Percentiles rank a stretch among this genome's conserved stretches.
Conservation (phyloP, 208 protist genomes). For the Crithidia bombi region DNA sequence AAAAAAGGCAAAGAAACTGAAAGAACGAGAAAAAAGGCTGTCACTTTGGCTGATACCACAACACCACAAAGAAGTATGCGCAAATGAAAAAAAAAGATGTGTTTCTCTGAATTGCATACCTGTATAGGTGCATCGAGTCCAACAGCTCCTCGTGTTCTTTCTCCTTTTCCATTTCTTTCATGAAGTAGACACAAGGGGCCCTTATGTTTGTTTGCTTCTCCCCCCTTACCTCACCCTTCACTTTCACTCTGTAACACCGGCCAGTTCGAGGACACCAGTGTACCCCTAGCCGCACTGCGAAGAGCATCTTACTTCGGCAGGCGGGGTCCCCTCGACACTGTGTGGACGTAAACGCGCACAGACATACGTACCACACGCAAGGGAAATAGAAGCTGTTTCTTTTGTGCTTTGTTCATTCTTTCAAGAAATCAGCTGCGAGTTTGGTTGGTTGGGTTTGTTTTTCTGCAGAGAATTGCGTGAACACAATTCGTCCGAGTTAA, state of each 20-base stretch:
- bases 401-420: neutral
- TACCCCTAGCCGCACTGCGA: slow-evolving; percentile 36
- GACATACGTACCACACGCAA: slow-evolving; percentile 17
- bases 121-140: neutral
- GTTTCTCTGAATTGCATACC: neutral
- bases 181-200: too few species aligned
- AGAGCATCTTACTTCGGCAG: slow-evolving; percentile 39
- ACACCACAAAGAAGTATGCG: too few species aligned
- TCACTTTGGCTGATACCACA: too few species aligned
- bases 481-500: slow-evolving; percentile 32
- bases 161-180: neutral
- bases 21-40: too few species aligned
- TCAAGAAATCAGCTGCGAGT: neutral
- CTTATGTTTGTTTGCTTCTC: neutral
- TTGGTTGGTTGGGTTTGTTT: neutral
- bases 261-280: slow-evolving; percentile 42
- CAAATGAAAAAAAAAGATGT: slow-evolving; percentile 7
- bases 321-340: slow-evolving; percentile 20
- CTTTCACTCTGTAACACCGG: slow-evolving; percentile 22
- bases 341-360: slow-evolving; percentile 19
- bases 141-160: too few species aligned
- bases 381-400: neutral
- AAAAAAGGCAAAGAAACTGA: too few species aligned
- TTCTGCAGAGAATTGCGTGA: slow-evolving; percentile 18
- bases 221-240: neutral